Percentiles rank a stretch among this genome's conserved stretches.
Evolutionary conservation across 805 yeast species (phyloP).

Genomic region (Schwanniomyces occidentalis): DNA sequence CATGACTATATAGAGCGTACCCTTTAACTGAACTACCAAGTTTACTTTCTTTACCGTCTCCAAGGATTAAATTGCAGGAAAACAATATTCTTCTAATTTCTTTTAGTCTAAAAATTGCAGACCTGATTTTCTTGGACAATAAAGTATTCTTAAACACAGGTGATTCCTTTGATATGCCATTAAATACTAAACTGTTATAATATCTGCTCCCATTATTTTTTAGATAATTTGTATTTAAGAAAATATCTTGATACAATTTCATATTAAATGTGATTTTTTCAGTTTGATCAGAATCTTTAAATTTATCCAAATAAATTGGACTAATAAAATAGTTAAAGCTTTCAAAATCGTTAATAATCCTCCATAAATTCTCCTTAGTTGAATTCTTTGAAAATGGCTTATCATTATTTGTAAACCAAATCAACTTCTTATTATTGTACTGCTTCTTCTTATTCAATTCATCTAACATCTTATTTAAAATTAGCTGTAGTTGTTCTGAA

Average conservation of each 20-base stretch:
- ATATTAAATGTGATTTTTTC: slow-evolving; percentile 31
- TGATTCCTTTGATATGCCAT: slow-evolving; percentile 13
- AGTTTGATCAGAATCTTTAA: slow-evolving; percentile 11
- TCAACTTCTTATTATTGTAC: slow-evolving; percentile 58
- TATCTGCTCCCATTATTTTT: slow-evolving; percentile 23
- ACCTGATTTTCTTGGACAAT: slow-evolving; percentile 42
- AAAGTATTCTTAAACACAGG: slow-evolving; percentile 32
- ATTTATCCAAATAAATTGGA: slow-evolving; percentile 60
- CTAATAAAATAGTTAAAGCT: slow-evolving; percentile 52
- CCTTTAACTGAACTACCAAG: slow-evolving; percentile 72
- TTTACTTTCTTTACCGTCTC: slow-evolving; percentile 39
- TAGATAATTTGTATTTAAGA: slow-evolving; percentile 50
- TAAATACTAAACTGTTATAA: slow-evolving; percentile 7
- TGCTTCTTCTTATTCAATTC: slow-evolving; percentile 50
- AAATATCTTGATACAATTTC: slow-evolving; percentile 54
- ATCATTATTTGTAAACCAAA: slow-evolving; percentile 77
- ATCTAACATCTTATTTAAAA: slow-evolving; percentile 54
- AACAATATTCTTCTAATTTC: slow-evolving; percentile 66
- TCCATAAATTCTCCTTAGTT: slow-evolving; percentile 50
- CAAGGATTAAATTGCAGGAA: slow-evolving; percentile 58
- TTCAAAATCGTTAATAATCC: slow-evolving; percentile 59
- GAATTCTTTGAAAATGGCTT: slow-evolving; percentile 53
- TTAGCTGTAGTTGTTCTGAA: slow-evolving; percentile 26
- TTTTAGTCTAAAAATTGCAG: slow-evolving; percentile 53
- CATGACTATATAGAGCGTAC: slow-evolving; percentile 59